These are phyloP conservation scores for Naematelia encephala DNA, from an alignment of 768 basidiomycete genomes.

Conservation along the genomic window DNA sequence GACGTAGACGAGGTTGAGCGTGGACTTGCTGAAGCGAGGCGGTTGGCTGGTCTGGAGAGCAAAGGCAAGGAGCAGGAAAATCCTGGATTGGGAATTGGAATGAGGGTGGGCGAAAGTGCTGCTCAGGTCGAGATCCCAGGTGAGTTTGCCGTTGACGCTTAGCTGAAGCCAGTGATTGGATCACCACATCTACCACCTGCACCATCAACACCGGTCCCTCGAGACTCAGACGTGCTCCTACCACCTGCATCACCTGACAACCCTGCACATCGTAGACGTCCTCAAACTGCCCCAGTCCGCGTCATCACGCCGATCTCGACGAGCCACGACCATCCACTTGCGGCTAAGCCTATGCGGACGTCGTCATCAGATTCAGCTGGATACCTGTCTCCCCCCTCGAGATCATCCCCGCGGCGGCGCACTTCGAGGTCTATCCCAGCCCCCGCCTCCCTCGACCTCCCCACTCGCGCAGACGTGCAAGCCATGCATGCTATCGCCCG, in stretches of 20 bases:
- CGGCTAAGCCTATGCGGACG: conserved; percentile 5
- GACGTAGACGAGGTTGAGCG: conserved; percentile 52
- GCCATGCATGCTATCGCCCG: conserved; percentile 48
- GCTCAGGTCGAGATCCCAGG: conserved; percentile 49
- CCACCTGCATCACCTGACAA: conserved; percentile 44
- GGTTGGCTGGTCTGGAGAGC: conserved; percentile 30
- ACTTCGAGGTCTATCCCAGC: conserved; percentile 25
- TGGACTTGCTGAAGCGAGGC: conserved; percentile 38
- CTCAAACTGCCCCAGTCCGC: conserved; percentile 24
- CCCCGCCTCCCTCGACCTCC: conserved; percentile 46
- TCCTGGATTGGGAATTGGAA: conserved; percentile 33
- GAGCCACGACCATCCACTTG: conserved; percentile 34
- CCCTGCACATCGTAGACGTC: conserved; percentile 9
- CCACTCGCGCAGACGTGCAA: conserved; percentile 51
- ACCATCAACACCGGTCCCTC: conserved; percentile 37
- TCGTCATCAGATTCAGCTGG: conserved; percentile 18
- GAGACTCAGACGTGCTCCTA: conserved; percentile 39
- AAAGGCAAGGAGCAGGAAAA: conserved; percentile 21
- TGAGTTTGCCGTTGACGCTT: conserved; percentile 18
- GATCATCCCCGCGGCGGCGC: conserved; percentile 30
- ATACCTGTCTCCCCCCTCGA: conserved; percentile 43
- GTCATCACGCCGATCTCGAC: conserved; percentile 42
- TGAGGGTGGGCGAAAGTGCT: conserved; percentile 36
- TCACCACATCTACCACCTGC: conserved; percentile 34
- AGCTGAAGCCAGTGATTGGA: conserved; percentile 24